Base-by-base conservation (phyloP, 441 rosid genomes). In the Erodium texanum region DNA sequence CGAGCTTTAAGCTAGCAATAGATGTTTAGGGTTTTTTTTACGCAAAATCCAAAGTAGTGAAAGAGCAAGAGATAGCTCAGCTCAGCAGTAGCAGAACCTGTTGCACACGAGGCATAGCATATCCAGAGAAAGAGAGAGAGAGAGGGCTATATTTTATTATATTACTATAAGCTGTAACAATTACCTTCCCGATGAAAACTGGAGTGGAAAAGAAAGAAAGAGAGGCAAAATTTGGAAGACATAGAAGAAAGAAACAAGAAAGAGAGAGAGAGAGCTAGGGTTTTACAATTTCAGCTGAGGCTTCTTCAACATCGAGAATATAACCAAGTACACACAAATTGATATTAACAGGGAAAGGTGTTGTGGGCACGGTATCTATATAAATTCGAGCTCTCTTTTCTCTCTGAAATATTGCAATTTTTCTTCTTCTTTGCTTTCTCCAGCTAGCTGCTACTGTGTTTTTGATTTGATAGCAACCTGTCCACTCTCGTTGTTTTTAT, bases 161-260 rank as follows among this genome's bases (percentile, higher is more conserved):
- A 27, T 3, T 1, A n/a, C n/a, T 3, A 3, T 27, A 27, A 27
- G 29, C 29, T 27, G 29, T 27, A 56, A 56, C 9, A 18, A 56
- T 56, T 56, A 56, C 23, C 62, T 56, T 56, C 62, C 62, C 62
- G 62, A 56, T 56, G 62, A 56, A 56, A 56, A 56, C 62, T 56
- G 19, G 9, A 56, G 3, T 3, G 19, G 8, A 5, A 24, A 16
- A 22, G 24, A 18, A 19, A 56, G 54, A 12, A 16, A 45, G 54
- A 45, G 54, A 45, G 54, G 23, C 4, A n/a, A 54, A 54, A n/a
- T n/a, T n/a, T 54, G 61, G 18, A 1, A 54, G 20, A 54, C 5
- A n/a, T 2, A 54, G 5, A 19, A 14, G 20, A 14, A n/a, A 56
- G 9, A 56, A n/a, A 5, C 62, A 16, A 22, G 24, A 18, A 19